Conservation (phyloP, 192 early-diverging fungal species). For the Coemansia sp. region DNA sequence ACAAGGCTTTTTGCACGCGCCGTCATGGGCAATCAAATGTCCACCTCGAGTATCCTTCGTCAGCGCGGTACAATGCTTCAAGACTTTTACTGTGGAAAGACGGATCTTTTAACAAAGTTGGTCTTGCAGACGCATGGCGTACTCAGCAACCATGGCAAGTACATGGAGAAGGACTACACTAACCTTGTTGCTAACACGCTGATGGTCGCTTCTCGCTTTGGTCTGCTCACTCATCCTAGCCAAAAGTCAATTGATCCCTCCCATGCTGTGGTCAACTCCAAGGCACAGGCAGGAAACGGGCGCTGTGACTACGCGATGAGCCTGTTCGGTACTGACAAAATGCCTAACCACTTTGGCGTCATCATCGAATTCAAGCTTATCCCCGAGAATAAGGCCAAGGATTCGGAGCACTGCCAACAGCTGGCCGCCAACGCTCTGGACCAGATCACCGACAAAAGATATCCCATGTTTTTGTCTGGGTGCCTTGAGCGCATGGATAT, state of each 20-base stretch:
- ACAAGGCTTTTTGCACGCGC: constrained; percentile 11
- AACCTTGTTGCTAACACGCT: constrained; percentile 38
- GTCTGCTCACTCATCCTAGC: constrained; percentile 32
- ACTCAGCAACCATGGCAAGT: constrained; percentile 41
- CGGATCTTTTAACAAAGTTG: constrained; percentile 18
- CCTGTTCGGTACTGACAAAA: constrained; percentile 18
- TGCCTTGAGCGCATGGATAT: constrained; percentile 40
- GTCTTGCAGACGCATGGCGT: constrained; percentile 28
- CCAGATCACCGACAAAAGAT: constrained; percentile 21
- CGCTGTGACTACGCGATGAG: constrained; percentile 28
- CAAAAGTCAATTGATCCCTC: constrained; percentile 20
- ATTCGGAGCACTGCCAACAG: constrained; percentile 6
- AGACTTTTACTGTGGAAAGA: constrained; percentile 24
- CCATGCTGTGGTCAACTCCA: constrained; percentile 16
- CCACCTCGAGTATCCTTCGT: constrained; percentile 22
- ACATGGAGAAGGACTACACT: constrained; percentile 32
- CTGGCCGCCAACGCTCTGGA: constrained; percentile 12
- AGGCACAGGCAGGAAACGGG: constrained; percentile 16
- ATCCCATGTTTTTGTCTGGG: constrained; percentile 17
- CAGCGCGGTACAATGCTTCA: constrained; percentile 18
- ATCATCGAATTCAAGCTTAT: constrained; percentile 42
- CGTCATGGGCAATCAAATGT: constrained; percentile 20
- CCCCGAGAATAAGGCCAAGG: constrained; percentile 1
- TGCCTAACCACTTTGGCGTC: constrained; percentile 32
- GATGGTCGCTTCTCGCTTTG: constrained; percentile 26